Base-by-base conservation (phyloP, 768 basidiomycete genomes). In the Rhodotorula babjevae region DNA sequence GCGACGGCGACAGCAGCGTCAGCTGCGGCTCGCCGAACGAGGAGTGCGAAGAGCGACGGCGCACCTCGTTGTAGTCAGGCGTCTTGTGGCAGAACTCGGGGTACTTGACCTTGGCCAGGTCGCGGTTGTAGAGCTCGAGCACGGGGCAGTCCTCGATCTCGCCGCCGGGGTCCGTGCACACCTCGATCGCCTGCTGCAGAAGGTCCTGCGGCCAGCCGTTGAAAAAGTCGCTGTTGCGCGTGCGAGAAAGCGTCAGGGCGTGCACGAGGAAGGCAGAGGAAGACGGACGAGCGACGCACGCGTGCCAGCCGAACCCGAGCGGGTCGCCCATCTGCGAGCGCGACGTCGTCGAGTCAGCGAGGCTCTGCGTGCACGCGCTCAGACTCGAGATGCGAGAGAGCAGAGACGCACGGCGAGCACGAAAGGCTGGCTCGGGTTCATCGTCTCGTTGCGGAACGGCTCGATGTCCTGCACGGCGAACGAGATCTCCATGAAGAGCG, bases 141-240 rank as follows among this genome's bases (percentile, higher is more conserved):
- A 69, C 47, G n/a, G 47, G 25, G 47, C 62, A 69, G 9, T 68
- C 61, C 31, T 68, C 68, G 56, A 63, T 50, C 27, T 40, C 42
- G 25, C 68, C 68, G 2, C 33, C 58, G 11, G 40, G 23, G 29
- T 27, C n/a, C 46, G 61, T 59, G 31, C 63, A 71, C 16, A 59
- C 61, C 14, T 87, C 84, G 25, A 88, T 82, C 31, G 86, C 87
- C 7, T 82, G 83, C 68, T 40, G 62, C 3, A 89, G 82, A 47
- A 87, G 83, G 62, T 84, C 84, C 1, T 78, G 73, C 60, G 87
- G 85, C 88, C 88, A 89, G 25, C 88, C 87, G 73, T 87, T 86
- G 65, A 84, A 80, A 80, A 84, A 87, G 74, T 87, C 86, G 44
- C 84, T 52, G 50, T 23, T 21, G 25, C 23, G 36, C 36, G 9